A percentile compares a stretch with the other conserved stretches of the same genome.
Conservation (phyloP, 2,329 filamentous ascomycete species). For the Penicillium oxalicum region DNA sequence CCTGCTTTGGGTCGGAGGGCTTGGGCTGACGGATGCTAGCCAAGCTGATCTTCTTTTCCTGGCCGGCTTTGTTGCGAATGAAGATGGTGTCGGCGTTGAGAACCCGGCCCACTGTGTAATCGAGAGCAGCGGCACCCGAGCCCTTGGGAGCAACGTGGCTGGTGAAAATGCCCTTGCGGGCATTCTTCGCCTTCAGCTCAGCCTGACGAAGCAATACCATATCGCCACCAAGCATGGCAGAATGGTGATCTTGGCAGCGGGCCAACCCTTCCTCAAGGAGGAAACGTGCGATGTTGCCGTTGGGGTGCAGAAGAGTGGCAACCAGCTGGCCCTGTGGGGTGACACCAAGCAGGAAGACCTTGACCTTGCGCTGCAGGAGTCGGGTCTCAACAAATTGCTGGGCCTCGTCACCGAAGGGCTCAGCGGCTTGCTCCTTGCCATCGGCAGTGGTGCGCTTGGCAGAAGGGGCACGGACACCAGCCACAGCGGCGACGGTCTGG, state of each 20-base stretch:
- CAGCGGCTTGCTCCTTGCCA: constrained; percentile 73
- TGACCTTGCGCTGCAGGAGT: constrained; percentile 77
- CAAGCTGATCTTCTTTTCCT: constrained; percentile 83
- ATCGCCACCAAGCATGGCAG: constrained; percentile 78
- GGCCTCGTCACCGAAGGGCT: constrained; percentile 85
- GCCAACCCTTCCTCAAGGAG: constrained; percentile 84
- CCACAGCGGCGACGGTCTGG: constrained; percentile 81
- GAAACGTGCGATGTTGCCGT: constrained; percentile 88
- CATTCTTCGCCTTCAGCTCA: constrained; percentile 75
- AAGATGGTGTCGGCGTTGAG: constrained; percentile 85
- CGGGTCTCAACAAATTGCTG: constrained; percentile 80
- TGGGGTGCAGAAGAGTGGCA: constrained; percentile 77
- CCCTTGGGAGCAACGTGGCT: constrained; percentile 65
- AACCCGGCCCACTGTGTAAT: constrained; percentile 79
- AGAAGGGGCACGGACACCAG: constrained; percentile 82
- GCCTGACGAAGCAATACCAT: constrained; percentile 82
- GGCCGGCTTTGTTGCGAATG: constrained; percentile 74
- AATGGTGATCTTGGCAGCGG: constrained; percentile 92
- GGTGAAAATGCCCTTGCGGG: constrained; percentile 73
- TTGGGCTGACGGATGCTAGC: constrained; percentile 95
- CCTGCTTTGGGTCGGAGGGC: constrained; percentile 75
- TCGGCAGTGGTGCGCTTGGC: constrained; percentile 79
- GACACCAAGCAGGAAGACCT: constrained; percentile 74
- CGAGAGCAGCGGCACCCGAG: constrained; percentile 53
- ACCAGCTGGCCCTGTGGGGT: constrained; percentile 91